A percentile compares a stretch with the other conserved stretches of the same genome.
Conservation (phyloP, 768 basidiomycete species). For the Panaeolus papilionaceus region DNA sequence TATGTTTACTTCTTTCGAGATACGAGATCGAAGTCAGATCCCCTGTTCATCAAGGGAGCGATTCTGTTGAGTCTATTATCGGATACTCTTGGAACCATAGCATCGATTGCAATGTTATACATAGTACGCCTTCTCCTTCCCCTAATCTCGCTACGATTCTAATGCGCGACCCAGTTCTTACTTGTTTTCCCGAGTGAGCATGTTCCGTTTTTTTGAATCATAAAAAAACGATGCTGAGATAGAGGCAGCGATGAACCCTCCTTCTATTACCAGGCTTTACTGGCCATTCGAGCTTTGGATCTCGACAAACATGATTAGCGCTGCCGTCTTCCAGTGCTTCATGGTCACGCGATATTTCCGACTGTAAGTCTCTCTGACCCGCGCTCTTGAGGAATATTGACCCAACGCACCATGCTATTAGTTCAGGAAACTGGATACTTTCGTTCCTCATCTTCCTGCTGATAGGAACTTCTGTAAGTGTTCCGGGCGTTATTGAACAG, state of each 20-base stretch:
- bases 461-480: background rate
- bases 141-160: background rate
- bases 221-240: background rate
- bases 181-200: conserved; percentile 17
- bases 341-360: conserved; percentile 22
- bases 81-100: conserved; percentile 23
- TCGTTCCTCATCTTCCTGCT: background rate
- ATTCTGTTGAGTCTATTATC: conserved; percentile 18
- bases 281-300: conserved; percentile 20
- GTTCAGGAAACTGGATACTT: conserved; percentile 20
- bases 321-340: conserved; percentile 21
- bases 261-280: conserved; percentile 3
- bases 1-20: conserved; percentile 18
- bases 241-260: conserved; percentile 6
- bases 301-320: conserved; percentile 17
- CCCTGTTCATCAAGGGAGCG: conserved; percentile 1
- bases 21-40: conserved; percentile 16
- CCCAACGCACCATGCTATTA: background rate
- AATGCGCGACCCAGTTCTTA: background rate
- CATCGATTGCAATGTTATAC: conserved; percentile 18
- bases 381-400: background rate
- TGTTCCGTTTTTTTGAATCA: background rate
- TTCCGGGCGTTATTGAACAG: no score
- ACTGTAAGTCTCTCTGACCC: conserved; percentile 16
- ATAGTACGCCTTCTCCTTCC: conserved; percentile 14